Evolutionary conservation across 177 flowering plant genomes (phyloP).

Genomic region (Vitis hybrid): DNA sequence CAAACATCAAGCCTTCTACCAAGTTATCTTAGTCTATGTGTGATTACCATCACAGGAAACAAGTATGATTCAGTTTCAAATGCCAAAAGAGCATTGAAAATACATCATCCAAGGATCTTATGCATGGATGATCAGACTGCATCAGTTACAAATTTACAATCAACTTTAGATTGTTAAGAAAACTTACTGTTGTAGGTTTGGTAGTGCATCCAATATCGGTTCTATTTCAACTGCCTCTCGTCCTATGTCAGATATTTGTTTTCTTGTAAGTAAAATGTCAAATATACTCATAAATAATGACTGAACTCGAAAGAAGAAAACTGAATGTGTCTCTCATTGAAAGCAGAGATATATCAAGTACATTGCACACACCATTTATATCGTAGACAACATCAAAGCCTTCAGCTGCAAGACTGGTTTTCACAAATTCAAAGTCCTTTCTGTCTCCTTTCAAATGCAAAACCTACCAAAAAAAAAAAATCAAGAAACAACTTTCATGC

Average conservation of each 20-base stretch:
- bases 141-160: not conserved
- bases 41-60: not conserved
- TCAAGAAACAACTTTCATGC: not conserved
- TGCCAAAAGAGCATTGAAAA: not conserved
- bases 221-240: conserved; percentile 91
- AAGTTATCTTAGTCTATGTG: not conserved
- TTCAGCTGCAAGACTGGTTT: conserved; percentile 80
- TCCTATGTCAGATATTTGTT: conserved; percentile 34
- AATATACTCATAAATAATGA: no score
- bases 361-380: conserved; percentile 62
- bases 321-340: not conserved
- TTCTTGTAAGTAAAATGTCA: no score
- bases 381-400: conserved; percentile 94
- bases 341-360: not conserved
- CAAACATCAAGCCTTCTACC: not conserved
- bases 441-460: conserved; percentile 98
- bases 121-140: not conserved
- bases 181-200: conserved; percentile 92
- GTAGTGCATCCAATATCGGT: conserved; percentile 88
- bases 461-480: conserved; percentile 38
- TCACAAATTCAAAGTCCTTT: conserved; percentile 83
- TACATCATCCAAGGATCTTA: not conserved
- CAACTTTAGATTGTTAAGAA: conserved; percentile 4
- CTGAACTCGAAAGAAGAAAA: no score
- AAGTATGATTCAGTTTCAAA: no score